Percentiles rank a stretch among this genome's conserved stretches.
Conservation (phyloP, 768 basidiomycete genomes). For the Calocybe gangraenosa region DNA sequence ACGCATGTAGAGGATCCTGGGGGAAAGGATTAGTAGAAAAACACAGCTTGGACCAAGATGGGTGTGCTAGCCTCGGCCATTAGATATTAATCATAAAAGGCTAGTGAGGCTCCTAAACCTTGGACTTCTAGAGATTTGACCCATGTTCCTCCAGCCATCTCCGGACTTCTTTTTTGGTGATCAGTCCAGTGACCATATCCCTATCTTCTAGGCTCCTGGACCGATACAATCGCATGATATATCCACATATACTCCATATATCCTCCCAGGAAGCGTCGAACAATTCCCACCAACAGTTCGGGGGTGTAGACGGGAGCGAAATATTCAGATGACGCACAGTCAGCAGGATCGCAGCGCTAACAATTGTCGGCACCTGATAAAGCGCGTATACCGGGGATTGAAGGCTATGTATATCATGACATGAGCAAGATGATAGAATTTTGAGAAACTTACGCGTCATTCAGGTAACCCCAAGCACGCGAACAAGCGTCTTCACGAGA, state of each 20-base stretch:
- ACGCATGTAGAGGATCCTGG: too few species aligned
- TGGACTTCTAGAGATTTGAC: not conserved
- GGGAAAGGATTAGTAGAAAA: too few species aligned
- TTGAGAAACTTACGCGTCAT: constrained; percentile 80
- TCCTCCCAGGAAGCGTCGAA: constrained; percentile 93
- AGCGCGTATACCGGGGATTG: constrained; percentile 92
- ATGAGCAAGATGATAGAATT: not conserved
- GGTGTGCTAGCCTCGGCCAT: too few species aligned
- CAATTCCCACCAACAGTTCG: constrained; percentile 87
- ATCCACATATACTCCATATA: constrained; percentile 80
- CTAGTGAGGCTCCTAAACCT: too few species aligned
- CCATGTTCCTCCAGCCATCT: constrained; percentile 68
- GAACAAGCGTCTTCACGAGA: constrained; percentile 65
- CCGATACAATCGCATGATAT: constrained; percentile 78
- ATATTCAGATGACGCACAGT: constrained; percentile 69
- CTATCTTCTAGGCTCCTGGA: constrained; percentile 43
- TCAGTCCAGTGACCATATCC: constrained; percentile 47
- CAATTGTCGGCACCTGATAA: constrained; percentile 86
- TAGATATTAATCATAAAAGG: too few species aligned
- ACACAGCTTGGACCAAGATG: too few species aligned
- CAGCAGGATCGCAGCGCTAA: constrained; percentile 85
- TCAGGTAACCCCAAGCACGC: constrained; percentile 90
- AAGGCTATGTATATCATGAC: constrained; percentile 45
- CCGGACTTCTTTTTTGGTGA: constrained; percentile 76
- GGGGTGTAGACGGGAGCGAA: constrained; percentile 64